Percentiles rank a stretch among this genome's conserved stretches.
Conservation (phyloP, 2,329 filamentous ascomycete genomes). For the Colletotrichum limetticola region DNA sequence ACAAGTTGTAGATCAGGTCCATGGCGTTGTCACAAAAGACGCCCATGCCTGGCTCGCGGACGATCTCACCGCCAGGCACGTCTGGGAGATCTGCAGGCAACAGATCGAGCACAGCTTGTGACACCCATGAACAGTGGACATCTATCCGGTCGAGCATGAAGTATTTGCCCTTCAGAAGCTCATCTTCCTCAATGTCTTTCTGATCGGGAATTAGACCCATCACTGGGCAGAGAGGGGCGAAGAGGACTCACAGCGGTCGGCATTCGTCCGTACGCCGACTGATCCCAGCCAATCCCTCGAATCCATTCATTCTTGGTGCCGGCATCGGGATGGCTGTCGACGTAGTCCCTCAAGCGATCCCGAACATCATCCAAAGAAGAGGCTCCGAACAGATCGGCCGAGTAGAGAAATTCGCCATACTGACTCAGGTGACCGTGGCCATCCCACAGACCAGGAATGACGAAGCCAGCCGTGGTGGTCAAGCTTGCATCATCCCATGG, state of each 20-base stretch:
- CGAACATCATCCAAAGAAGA: conserved; percentile 65
- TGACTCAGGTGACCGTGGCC: conserved; percentile 75
- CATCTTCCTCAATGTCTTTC: conserved; percentile 63
- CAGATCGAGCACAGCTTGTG: conserved; percentile 69
- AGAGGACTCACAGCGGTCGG: conserved; percentile 66
- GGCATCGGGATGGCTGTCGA: conserved; percentile 58
- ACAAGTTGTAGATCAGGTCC: conserved; percentile 66
- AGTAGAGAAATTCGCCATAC: conserved; percentile 75
- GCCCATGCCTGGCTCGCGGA: conserved; percentile 69
- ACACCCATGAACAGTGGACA: conserved; percentile 77
- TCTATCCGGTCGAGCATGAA: conserved; percentile 78
- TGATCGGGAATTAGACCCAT: background rate
- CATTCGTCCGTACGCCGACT: conserved; percentile 72
- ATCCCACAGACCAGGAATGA: conserved; percentile 76
- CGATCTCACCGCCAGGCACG: conserved; percentile 71
- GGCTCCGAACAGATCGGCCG: conserved; percentile 71
- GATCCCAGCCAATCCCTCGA: conserved; percentile 77
- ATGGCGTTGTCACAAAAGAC: conserved; percentile 82
- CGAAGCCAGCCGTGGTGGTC: conserved; percentile 56
- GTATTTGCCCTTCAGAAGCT: conserved; percentile 64
- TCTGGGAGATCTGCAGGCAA: conserved; percentile 64
- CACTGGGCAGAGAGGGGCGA: background rate
- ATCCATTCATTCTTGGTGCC: conserved; percentile 70
- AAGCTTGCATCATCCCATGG: conserved; percentile 43
- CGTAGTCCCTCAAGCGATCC: conserved; percentile 61